Evolutionary conservation across 2,329 filamentous ascomycete genomes (phyloP), one percentile per base, ranked within the genome.

Genomic region (Helotiales sp.): DNA sequence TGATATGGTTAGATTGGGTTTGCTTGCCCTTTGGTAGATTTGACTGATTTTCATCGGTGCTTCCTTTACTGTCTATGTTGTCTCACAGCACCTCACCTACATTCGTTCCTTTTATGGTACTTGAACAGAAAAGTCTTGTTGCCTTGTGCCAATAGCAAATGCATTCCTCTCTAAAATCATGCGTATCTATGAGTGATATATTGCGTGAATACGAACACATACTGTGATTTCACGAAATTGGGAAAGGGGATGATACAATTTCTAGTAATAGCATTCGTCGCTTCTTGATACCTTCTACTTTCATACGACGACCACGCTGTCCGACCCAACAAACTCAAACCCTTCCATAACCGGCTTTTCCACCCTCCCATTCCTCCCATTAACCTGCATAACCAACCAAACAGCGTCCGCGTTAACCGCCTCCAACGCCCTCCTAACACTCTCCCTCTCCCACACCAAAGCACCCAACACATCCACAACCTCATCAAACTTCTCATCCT

Each of bases 321-420:
- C 60, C 24, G 66, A 47, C 15, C 3, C 30, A 15, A 40, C 40
- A 74, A 82, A 82, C 10, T 64, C 65, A 60, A 76, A 73, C 0
- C 82, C 83, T 5, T 84, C 79, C 72, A 85, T 73, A 24, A 77
- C 72, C 8, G 84, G 84, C 11, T 75, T 77, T 47, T 77, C 75
- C 64, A 77, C 71, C 69, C 72, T 74, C 62, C 80, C 73, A 40
- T 82, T 73, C 67, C 52, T 62, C 30, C 68, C 66, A 26, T 50
- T 30, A 3, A 40, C 45, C 52, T 64, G 59, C 74, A 86, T 78
- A 47, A 82, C 81, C 70, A 95, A 78, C 93, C 93, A 96, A 3
- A 96, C 89, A 1, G 91, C 90, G 80, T 96, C 92, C 0, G 84
- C 81, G 77, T 95, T 93, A 62, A 90, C 80, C 2, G 76, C 79